phyloP scores from a whole-genome alignment of 2,329 filamentous ascomycete species.

The Sclerotinia trifoliorum region DNA sequence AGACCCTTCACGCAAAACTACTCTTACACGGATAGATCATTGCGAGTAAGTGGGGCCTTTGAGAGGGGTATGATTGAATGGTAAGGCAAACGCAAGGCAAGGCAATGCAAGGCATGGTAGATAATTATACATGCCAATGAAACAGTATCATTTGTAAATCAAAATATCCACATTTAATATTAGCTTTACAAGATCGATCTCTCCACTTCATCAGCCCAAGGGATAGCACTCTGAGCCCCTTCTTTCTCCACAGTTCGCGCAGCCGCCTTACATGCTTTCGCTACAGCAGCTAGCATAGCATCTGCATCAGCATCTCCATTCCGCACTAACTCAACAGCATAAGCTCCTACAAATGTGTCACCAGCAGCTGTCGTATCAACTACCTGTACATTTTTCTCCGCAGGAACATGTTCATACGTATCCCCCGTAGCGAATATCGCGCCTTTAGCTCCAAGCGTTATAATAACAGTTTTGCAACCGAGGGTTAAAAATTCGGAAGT shows the following conservation, averaged over 20 bases:
- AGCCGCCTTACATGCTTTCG: conserved; percentile 60
- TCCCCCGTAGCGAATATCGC: conserved; percentile 60
- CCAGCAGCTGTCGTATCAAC: conserved; percentile 93
- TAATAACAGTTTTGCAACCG: conserved; percentile 74
- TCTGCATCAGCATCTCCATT: conserved; percentile 43
- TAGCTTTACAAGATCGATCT: background rate
- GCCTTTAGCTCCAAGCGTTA: conserved; percentile 82
- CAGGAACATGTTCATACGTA: conserved; percentile 54
- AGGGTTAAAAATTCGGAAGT: conserved; percentile 60
- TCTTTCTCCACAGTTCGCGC: conserved; percentile 63
- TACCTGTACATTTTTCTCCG: conserved; percentile 67
- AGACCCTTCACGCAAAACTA: conserved; percentile 4
- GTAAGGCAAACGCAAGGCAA: background rate
- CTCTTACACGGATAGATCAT: conserved; percentile 13
- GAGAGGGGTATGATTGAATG: conserved; percentile 5
- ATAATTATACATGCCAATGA: background rate
- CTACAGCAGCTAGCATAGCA: conserved; percentile 47
- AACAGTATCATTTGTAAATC: background rate
- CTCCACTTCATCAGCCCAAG: conserved; percentile 57
- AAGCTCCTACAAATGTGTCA: conserved; percentile 90
- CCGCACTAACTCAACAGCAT: conserved; percentile 69
- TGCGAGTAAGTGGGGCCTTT: background rate
- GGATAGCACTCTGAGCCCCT: conserved; percentile 66
- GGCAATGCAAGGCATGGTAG: conserved; percentile 1
- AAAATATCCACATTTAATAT: background rate